These are phyloP conservation scores for Erythrophleum fordii DNA, from an alignment of 306 rosid genomes.

Conservation along the genomic window DNA sequence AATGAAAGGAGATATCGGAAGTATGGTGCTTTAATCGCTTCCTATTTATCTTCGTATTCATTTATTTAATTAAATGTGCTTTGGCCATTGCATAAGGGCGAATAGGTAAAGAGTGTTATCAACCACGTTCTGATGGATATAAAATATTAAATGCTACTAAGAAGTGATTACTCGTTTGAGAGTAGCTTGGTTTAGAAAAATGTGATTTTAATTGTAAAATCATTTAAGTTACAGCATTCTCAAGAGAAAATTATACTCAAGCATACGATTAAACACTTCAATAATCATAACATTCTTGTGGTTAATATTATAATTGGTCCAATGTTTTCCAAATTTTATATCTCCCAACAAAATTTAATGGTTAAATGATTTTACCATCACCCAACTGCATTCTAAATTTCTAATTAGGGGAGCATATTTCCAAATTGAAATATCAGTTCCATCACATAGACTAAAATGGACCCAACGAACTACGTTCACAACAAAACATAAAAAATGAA, in stretches of 20 bases:
- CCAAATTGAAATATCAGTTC: not conserved
- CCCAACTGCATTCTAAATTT: not conserved
- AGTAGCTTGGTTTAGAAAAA: not conserved
- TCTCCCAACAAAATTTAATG: not conserved
- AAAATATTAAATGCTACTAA: too few species aligned
- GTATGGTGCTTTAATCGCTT: not conserved
- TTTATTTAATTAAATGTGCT: not conserved
- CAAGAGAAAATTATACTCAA: not conserved
- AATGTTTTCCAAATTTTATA: not conserved
- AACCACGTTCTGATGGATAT: too few species aligned
- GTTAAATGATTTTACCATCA: not conserved
- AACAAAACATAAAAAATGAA: not conserved
- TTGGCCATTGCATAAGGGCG: not conserved
- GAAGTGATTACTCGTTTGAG: too few species aligned
- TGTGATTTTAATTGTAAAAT: not conserved
- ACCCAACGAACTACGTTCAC: not conserved
- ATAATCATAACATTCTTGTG: not conserved
- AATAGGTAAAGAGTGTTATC: not conserved
- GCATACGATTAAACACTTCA: not conserved
- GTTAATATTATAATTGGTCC: not conserved
- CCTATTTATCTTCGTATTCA: not conserved
- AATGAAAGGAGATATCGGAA: not conserved
- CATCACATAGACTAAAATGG: not conserved
- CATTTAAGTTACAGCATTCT: not conserved
- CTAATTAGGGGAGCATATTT: not conserved